Conservation (phyloP, 225 moss, liverwort and hornwort genomes). For the Bryoerythrophyllum caledonicum region DNA sequence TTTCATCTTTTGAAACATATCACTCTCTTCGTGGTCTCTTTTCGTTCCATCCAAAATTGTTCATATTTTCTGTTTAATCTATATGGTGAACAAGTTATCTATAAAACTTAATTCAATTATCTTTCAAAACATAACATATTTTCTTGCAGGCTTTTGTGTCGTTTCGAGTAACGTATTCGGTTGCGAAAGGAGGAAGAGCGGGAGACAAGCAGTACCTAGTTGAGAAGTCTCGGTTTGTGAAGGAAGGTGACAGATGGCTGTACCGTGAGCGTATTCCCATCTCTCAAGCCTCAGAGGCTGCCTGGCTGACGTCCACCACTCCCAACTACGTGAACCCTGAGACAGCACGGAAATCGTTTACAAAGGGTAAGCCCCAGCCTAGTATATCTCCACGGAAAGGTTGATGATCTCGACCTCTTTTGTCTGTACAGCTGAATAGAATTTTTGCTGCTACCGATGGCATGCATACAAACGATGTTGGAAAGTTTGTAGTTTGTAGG, state of each 20-base stretch:
- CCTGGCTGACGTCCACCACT: slow-evolving; percentile 59
- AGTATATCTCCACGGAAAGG: slow-evolving; percentile 32
- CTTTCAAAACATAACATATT: no score
- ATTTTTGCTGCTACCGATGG: slow-evolving; percentile 4
- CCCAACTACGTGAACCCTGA: slow-evolving; percentile 42
- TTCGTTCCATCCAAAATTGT: no score
- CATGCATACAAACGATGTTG: slow-evolving; percentile 1
- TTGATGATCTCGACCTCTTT: slow-evolving; percentile 16
- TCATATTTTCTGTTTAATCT: no score
- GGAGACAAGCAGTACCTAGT: slow-evolving; percentile 69
- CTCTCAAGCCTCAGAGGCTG: slow-evolving; percentile 72
- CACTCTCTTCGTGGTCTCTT: no score
- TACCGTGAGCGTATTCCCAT: slow-evolving; percentile 54
- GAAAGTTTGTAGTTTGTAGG: slow-evolving; percentile 10
- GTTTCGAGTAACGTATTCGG: slow-evolving; percentile 66
- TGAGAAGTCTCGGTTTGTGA: slow-evolving; percentile 76
- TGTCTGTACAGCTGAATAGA: slow-evolving; percentile 15
- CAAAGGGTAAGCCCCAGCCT: slow-evolving; percentile 41
- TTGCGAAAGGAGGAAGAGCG: slow-evolving; percentile 70
- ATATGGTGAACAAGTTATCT: no score
- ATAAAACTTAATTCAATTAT: no score
- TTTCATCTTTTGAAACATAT: no score
- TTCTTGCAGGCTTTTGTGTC: slow-evolving; percentile 60
- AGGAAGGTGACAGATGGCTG: slow-evolving; percentile 65
- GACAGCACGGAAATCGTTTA: slow-evolving; percentile 44